Evolutionary conservation across 495 filamentous ascomycete species (phyloP).

Genomic region (Beverwykella pulmonaria): DNA sequence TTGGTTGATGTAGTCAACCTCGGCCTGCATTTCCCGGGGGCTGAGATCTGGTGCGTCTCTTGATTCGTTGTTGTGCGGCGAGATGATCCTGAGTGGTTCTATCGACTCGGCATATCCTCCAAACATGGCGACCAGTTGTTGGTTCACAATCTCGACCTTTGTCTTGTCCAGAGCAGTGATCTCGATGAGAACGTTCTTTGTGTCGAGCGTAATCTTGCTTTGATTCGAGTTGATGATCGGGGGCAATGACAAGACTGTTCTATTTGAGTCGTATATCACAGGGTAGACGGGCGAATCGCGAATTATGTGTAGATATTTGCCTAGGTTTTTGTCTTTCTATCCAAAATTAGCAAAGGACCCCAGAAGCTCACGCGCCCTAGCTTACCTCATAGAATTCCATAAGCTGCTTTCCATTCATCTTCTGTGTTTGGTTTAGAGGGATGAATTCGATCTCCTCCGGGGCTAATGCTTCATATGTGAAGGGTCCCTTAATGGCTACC

Average conservation of each 20-base stretch:
- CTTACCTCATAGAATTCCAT: constrained; percentile 89
- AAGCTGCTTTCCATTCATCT: constrained; percentile 83
- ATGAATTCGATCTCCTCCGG: constrained; percentile 91
- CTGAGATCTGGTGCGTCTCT: constrained; percentile 77
- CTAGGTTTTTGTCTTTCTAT: constrained; percentile 78
- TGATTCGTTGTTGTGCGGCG: constrained; percentile 83
- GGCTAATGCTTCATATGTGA: constrained; percentile 90
- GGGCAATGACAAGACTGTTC: constrained; percentile 86
- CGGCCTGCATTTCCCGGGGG: constrained; percentile 74
- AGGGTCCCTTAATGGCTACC: constrained; percentile 76
- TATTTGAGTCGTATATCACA: constrained; percentile 90
- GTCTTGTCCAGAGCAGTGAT: constrained; percentile 96
- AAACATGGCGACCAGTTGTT: constrained; percentile 97
- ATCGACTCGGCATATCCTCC: constrained; percentile 85
- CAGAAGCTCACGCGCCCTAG: background rate
- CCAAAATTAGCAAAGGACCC: constrained; percentile 13
- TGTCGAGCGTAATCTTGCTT: constrained; percentile 90
- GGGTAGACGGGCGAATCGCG: constrained; percentile 91
- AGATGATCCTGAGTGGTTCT: constrained; percentile 88
- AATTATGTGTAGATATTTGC: constrained; percentile 87
- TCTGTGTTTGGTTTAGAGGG: constrained; percentile 85
- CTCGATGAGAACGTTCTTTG: constrained; percentile 93
- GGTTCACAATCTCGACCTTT: constrained; percentile 93
- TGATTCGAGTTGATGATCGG: constrained; percentile 97
- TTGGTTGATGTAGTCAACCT: constrained; percentile 88